phyloP scores from a whole-genome alignment of 305 asterid species.

The Fraxinus dipetala region DNA sequence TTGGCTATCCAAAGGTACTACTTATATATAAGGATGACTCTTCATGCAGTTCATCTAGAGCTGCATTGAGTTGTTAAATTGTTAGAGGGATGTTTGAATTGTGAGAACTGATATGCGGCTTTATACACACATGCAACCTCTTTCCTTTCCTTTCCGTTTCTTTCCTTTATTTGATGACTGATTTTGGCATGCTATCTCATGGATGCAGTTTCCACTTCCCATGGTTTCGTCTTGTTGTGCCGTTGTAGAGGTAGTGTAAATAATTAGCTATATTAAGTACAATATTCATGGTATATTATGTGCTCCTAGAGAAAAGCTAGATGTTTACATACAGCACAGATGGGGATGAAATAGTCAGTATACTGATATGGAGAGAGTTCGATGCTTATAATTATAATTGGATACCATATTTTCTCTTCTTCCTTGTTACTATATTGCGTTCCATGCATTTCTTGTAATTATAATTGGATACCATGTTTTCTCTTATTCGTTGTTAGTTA shows the following conservation, averaged over 20 bases:
- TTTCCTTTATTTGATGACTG: neutral
- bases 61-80: neutral
- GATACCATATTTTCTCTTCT: neutral
- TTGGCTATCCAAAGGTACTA: neutral
- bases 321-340: neutral
- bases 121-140: neutral
- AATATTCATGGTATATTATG: neutral
- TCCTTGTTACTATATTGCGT: neutral
- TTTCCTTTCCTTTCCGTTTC: neutral
- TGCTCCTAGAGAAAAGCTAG: neutral
- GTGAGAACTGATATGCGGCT: neutral
- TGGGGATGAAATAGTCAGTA: neutral
- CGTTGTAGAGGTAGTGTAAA: neutral
- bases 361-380: neutral
- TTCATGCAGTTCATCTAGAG: neutral
- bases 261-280: neutral
- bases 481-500: neutral
- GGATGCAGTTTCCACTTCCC: neutral
- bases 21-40: neutral
- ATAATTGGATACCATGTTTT: neutral
- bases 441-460: neutral
- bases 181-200: neutral
- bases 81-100: neutral
- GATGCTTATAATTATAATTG: neutral
- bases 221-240: neutral